A percentile compares a stretch with the other conserved stretches of the same genome.
phyloP scores from a whole-genome alignment of 208 protist genomes.

The Strigomonas culicis region DNA sequence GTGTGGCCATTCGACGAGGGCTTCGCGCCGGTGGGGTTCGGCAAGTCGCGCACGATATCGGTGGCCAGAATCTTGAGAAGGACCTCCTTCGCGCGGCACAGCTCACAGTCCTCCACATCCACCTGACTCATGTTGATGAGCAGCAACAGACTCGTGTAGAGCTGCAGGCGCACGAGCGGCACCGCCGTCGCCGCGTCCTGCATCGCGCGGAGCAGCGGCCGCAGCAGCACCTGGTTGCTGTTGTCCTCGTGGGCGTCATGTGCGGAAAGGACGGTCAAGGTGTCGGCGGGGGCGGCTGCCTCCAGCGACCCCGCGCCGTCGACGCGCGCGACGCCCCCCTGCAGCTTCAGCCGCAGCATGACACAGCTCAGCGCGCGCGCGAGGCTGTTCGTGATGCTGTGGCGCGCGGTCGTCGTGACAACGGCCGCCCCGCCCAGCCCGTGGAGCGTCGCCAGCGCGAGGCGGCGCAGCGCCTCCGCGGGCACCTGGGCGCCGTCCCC shows the following conservation, averaged over 20 bases:
- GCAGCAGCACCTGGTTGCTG: conserved; percentile 29
- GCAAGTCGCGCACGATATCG: conserved; percentile 26
- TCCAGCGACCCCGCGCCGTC: too few species aligned
- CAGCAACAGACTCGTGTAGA: conserved; percentile 50
- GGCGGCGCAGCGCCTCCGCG: background rate
- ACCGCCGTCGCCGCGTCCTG: conserved; percentile 56
- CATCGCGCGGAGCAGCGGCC: conserved; percentile 43
- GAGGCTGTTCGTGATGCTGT: background rate
- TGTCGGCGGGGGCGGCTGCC: too few species aligned
- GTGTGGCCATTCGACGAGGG: background rate
- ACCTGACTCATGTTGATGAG: conserved; percentile 58
- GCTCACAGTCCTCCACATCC: conserved; percentile 55
- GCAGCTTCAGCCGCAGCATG: background rate
- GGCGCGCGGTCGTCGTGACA: background rate
- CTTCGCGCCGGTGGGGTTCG: background rate
- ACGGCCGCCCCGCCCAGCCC: background rate
- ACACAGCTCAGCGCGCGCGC: background rate
- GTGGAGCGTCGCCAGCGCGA: background rate
- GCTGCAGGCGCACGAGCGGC: conserved; percentile 35
- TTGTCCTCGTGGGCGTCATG: background rate
- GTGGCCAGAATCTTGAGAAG: conserved; percentile 56
- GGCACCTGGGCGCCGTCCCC: background rate
- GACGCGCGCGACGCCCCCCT: background rate
- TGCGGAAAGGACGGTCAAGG: background rate
- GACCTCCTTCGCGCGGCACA: conserved; percentile 53